Evolutionary conservation across 2,329 filamentous ascomycete species (phyloP), one percentile per base, ranked within the genome.

Genomic region (Ophioceras dolichostomum): DNA sequence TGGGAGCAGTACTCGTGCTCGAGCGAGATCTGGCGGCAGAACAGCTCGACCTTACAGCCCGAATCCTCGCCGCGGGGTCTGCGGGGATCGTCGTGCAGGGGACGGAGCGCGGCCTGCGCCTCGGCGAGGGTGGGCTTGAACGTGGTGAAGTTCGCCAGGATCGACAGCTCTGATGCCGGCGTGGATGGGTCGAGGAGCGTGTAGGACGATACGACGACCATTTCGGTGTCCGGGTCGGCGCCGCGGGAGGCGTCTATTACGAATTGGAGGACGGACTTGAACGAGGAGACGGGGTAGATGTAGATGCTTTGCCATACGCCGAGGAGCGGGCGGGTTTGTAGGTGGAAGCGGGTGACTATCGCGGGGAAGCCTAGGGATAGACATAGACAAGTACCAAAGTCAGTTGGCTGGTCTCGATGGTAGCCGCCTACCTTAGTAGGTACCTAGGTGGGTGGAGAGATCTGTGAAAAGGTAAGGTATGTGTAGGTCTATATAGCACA

Each of bases 351-450:
- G 2, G 67, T 70, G 3, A 73, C 61, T 6, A 74, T 53, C 2
- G 60, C 70, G 1, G 70, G 69, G 39, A 73, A 73, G 16, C 68
- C 65, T 55, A 49, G 22, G 7, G 22, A n/a, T n/a, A n/a, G n/a
- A n/a, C n/a, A n/a, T n/a, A n/a, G n/a, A n/a, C n/a, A n/a, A n/a
- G n/a, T n/a, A n/a, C n/a, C n/a, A n/a, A n/a, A n/a, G n/a, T n/a
- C n/a, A n/a, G n/a, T n/a, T n/a, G n/a, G n/a, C n/a, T n/a, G n/a
- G n/a, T n/a, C n/a, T n/a, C n/a, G n/a, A n/a, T n/a, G n/a, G n/a
- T n/a, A n/a, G n/a, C n/a, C n/a, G n/a, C n/a, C n/a, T n/a, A n/a
- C n/a, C n/a, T n/a, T n/a, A n/a, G n/a, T n/a, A n/a, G n/a, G n/a
- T n/a, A n/a, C n/a, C n/a, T n/a, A n/a, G n/a, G n/a, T n/a, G n/a